phyloP scores from a whole-genome alignment of 768 basidiomycete genomes.

The Daedaleopsis sinensis region DNA sequence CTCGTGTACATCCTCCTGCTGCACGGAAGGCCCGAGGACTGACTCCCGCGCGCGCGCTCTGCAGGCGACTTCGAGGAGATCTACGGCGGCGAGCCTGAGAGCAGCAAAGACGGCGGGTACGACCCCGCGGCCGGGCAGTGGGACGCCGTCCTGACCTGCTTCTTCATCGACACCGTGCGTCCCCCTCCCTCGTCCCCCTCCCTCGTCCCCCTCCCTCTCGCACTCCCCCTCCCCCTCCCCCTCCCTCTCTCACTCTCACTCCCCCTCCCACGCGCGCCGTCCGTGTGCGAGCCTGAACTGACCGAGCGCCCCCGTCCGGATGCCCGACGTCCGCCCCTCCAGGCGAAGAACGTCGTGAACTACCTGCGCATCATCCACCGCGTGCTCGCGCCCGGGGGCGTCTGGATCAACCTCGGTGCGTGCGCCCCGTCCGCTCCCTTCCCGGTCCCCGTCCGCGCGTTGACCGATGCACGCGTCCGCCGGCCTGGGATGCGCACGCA shows the following conservation, averaged over 20 bases:
- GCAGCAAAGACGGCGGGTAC: conserved; percentile 40
- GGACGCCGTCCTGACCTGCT: conserved; percentile 92
- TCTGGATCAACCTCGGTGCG: conserved; percentile 89
- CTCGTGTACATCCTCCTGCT: background rate
- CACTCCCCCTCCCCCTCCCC: background rate
- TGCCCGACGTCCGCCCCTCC: background rate
- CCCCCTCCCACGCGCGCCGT: no score
- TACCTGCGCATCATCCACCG: conserved; percentile 87
- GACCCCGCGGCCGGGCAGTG: conserved; percentile 79
- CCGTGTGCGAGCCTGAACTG: no score
- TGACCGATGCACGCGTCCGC: background rate
- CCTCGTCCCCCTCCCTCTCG: background rate
- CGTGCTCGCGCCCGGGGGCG: conserved; percentile 81
- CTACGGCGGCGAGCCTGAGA: conserved; percentile 67
- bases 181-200: background rate
- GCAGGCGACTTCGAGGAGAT: conserved; percentile 92
- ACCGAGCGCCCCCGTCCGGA: no score
- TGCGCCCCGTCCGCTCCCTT: background rate
- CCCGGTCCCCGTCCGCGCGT: background rate
- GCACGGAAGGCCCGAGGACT: background rate
- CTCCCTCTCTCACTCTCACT: background rate
- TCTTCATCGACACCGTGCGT: conserved; percentile 93
- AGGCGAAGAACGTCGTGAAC: conserved; percentile 92
- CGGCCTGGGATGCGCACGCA: background rate
- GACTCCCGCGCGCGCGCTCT: conserved; percentile 1